Evolutionary conservation across 345 rosid species (phyloP).

Genomic region (Populus simonii): DNA sequence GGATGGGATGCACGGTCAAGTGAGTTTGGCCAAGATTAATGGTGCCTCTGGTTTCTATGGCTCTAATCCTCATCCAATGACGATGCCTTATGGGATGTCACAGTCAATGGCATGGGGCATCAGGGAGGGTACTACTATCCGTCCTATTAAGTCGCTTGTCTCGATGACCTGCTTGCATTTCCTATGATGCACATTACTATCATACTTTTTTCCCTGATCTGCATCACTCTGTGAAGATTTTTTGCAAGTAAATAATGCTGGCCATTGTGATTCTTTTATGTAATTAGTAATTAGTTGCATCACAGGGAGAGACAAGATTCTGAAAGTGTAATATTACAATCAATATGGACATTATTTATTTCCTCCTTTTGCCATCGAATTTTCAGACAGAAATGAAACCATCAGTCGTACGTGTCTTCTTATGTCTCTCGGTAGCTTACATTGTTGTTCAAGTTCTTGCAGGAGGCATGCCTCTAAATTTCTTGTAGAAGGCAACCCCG

Average conservation of each 20-base stretch:
- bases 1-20: conserved; percentile 29
- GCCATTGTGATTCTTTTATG: neutral
- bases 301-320: neutral
- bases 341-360: neutral
- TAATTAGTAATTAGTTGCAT: neutral
- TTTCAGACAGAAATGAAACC: neutral
- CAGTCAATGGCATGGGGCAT: conserved; percentile 16
- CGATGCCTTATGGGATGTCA: conserved; percentile 26
- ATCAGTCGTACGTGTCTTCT: neutral
- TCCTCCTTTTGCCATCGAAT: neutral
- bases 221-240: neutral
- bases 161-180: neutral
- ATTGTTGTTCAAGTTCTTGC: neutral
- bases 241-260: neutral
- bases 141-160: neutral
- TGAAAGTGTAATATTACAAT: neutral
- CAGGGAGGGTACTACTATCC: conserved; percentile 20
- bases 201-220: neutral
- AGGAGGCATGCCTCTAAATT: neutral
- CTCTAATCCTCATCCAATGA: neutral
- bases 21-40: conserved; percentile 12
- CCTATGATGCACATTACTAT: neutral
- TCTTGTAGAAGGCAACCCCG: neutral
- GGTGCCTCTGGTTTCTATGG: conserved; percentile 12
- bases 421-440: neutral